These are phyloP conservation scores for Sungouiozyma ichnusensis DNA, from an alignment of 805 yeast genomes.

Conservation along the genomic window DNA sequence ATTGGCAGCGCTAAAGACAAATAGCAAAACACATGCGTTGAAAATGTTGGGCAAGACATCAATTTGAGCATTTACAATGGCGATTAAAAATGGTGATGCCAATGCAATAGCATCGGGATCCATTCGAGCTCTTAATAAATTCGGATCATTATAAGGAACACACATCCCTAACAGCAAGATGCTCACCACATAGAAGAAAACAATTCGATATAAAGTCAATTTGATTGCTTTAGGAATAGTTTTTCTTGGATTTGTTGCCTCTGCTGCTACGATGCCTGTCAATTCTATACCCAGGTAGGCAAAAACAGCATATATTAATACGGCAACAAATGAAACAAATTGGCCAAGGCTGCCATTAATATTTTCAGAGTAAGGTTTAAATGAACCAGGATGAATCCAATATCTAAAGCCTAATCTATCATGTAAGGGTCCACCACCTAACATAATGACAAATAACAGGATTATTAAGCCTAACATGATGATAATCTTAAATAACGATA, in stretches of 20 bases:
- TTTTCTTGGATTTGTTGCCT: conserved; percentile 40
- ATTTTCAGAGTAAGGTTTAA: conserved; percentile 43
- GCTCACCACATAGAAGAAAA: conserved; percentile 44
- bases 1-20: conserved; percentile 37
- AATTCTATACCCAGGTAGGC: conserved; percentile 47
- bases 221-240: conserved; percentile 62
- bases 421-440: conserved; percentile 32
- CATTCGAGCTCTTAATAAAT: conserved; percentile 38
- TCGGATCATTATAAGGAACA: conserved; percentile 41
- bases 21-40: conserved; percentile 47
- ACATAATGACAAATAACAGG: conserved; percentile 36
- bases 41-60: conserved; percentile 45
- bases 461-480: conserved; percentile 42
- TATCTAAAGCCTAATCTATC: conserved; percentile 37
- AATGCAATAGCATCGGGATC: conserved; percentile 27
- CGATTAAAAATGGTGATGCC: conserved; percentile 49
- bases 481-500: conserved; percentile 36
- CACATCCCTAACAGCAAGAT: conserved; percentile 48
- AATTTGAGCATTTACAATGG: conserved; percentile 46
- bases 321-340: conserved; percentile 54
- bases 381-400: conserved; percentile 46
- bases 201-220: conserved; percentile 57
- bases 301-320: conserved; percentile 47
- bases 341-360: conserved; percentile 4
- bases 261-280: conserved; percentile 65